Conservation (phyloP, 805 yeast species). For the Maudiozyma bulderi region DNA sequence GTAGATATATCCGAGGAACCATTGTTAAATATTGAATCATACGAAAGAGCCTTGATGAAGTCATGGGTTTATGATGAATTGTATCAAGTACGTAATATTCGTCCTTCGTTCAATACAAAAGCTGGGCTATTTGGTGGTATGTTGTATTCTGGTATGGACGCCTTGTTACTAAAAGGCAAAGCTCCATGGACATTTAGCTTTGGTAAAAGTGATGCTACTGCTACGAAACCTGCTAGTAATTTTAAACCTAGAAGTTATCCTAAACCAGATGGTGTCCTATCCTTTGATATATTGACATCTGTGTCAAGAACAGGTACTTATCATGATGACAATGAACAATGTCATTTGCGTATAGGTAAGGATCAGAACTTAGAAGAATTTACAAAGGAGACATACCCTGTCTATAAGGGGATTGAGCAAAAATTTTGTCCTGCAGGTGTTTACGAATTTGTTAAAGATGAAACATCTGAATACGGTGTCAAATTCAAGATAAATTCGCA, state of each 20-base stretch:
- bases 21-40: conserved; percentile 41
- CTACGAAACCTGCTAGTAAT: conserved; percentile 58
- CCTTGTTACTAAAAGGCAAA: conserved; percentile 66
- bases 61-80: conserved; percentile 88
- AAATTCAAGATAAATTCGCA: conserved; percentile 90
- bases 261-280: conserved; percentile 87
- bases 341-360: conserved; percentile 62
- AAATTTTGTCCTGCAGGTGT: conserved; percentile 98
- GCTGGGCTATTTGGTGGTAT: conserved; percentile 79
- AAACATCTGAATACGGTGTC: conserved; percentile 47
- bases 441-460: conserved; percentile 78
- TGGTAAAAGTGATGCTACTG: conserved; percentile 57
- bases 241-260: conserved; percentile 76
- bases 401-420: conserved; percentile 77
- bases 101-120: conserved; percentile 79
- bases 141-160: conserved; percentile 72
- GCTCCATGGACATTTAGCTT: conserved; percentile 84
- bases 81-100: conserved; percentile 73
- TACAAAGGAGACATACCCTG: conserved; percentile 59
- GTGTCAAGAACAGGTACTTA: conserved; percentile 94
- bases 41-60: conserved; percentile 52
- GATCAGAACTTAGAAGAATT: conserved; percentile 58
- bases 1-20: conserved; percentile 30
- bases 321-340: conserved; percentile 89
- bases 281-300: conserved; percentile 89